phyloP scores from a whole-genome alignment of 23 red algal genomes.

The Cyanidioschyzon merolae region DNA sequence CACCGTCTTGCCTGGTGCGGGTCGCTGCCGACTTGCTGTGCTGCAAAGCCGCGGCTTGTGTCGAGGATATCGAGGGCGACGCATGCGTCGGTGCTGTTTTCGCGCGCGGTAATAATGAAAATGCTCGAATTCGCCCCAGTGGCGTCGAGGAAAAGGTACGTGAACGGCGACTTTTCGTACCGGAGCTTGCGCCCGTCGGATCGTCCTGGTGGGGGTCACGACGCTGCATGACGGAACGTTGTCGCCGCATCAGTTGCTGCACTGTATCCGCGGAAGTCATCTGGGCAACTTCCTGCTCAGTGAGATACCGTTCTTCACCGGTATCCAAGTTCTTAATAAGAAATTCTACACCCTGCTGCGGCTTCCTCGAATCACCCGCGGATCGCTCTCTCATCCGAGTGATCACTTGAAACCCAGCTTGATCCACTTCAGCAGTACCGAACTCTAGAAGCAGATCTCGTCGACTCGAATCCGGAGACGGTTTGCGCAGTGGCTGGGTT shows the following conservation, averaged over 20 bases:
- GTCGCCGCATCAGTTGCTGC: background rate
- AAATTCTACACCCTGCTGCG: background rate
- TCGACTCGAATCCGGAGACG: background rate
- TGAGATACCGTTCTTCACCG: constrained; percentile 9
- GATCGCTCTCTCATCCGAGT: background rate
- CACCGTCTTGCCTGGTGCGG: too few species aligned
- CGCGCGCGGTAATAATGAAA: background rate
- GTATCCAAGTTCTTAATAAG: constrained; percentile 13
- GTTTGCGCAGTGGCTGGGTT: background rate
- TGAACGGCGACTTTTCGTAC: background rate
- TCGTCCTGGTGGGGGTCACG: background rate
- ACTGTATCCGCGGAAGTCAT: background rate
- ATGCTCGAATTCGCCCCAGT: background rate
- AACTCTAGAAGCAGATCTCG: constrained; percentile 2
- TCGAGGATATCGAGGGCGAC: background rate
- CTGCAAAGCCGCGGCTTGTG: background rate
- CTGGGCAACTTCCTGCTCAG: background rate
- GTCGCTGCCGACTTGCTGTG: too few species aligned
- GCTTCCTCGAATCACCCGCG: background rate
- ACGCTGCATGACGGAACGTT: background rate
- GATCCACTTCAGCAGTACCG: background rate
- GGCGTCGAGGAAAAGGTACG: background rate
- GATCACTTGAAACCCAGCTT: background rate
- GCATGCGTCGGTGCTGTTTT: background rate
- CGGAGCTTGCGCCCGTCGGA: background rate